Percentiles rank a stretch among this genome's conserved stretches.
phyloP scores from a whole-genome alignment of 2,329 filamentous ascomycete genomes.

The Ceratocystis lukuohia region DNA sequence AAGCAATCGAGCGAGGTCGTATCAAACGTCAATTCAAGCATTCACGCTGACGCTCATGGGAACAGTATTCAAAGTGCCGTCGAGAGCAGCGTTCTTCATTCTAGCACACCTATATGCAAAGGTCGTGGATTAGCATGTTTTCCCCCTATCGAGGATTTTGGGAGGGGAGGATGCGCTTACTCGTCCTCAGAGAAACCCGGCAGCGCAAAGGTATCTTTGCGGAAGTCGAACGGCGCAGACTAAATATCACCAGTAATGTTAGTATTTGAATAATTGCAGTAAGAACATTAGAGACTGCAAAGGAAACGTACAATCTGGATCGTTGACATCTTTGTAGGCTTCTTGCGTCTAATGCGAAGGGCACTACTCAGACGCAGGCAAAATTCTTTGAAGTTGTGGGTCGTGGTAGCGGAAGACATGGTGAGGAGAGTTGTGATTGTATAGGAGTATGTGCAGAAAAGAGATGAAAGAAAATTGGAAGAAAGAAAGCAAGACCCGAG shows the following conservation, averaged over 20 bases:
- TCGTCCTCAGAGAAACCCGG: conserved; percentile 46
- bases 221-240: conserved; percentile 48
- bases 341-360: conserved; percentile 30
- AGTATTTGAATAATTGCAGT: background rate
- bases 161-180: conserved; percentile 31
- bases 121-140: background rate
- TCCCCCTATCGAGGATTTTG: background rate
- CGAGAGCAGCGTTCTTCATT: conserved; percentile 17
- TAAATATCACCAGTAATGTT: conserved; percentile 24
- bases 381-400: conserved; percentile 32
- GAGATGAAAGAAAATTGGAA: background rate
- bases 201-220: conserved; percentile 38
- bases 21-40: conserved; percentile 2
- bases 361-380: conserved; percentile 34
- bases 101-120: background rate
- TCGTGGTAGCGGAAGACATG: conserved; percentile 16
- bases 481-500: conserved; percentile 1
- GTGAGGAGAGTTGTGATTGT: background rate
- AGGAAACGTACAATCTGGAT: conserved; percentile 34
- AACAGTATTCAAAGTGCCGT: conserved; percentile 11
- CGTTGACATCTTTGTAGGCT: conserved; percentile 28
- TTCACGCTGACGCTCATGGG: conserved; percentile 16
- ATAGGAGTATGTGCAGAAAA: background rate
- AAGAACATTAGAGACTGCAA: background rate
- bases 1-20: background rate